Percentiles rank a stretch among this genome's conserved stretches.
phyloP scores from a whole-genome alignment of 2,329 filamentous ascomycete species.

The Fusarium drepaniforme region DNA sequence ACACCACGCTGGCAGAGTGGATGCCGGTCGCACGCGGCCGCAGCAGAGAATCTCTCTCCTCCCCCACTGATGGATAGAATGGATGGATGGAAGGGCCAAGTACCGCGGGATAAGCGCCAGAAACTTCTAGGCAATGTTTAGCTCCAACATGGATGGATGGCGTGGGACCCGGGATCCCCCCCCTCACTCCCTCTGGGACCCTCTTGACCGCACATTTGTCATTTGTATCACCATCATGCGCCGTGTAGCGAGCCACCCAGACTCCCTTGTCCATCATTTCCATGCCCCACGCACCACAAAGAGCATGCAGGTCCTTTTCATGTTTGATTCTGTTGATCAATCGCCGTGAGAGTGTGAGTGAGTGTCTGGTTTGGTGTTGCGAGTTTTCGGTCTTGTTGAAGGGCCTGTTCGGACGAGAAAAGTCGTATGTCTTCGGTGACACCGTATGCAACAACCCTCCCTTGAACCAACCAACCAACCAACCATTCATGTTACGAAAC shows the following conservation, averaged over 20 bases:
- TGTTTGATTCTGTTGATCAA: not conserved
- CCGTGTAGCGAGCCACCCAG: not conserved
- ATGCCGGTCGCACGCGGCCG: not conserved
- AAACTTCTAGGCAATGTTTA: conserved; percentile 30
- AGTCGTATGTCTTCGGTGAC: not conserved
- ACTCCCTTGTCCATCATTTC: conserved; percentile 8
- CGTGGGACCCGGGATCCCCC: not conserved
- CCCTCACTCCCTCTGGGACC: not conserved
- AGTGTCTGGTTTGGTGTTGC: not conserved
- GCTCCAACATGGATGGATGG: conserved; percentile 4
- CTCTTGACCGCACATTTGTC: conserved; percentile 2
- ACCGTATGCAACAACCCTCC: not conserved
- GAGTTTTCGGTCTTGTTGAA: not conserved
- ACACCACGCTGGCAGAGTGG: not conserved
- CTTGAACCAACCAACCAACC: too few species aligned
- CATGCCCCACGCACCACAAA: conserved; percentile 28
- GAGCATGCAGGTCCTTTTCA: conserved; percentile 32
- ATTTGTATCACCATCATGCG: conserved; percentile 12
- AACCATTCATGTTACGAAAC: not conserved
- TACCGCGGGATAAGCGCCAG: conserved; percentile 39
- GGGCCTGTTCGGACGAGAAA: not conserved
- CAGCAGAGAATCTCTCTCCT: not conserved
- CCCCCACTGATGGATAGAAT: not conserved
- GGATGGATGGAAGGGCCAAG: not conserved
- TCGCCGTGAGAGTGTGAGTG: not conserved